Evolutionary conservation across 176 grass and related monocot genomes (phyloP).

Genomic region (Carex scoparia): DNA sequence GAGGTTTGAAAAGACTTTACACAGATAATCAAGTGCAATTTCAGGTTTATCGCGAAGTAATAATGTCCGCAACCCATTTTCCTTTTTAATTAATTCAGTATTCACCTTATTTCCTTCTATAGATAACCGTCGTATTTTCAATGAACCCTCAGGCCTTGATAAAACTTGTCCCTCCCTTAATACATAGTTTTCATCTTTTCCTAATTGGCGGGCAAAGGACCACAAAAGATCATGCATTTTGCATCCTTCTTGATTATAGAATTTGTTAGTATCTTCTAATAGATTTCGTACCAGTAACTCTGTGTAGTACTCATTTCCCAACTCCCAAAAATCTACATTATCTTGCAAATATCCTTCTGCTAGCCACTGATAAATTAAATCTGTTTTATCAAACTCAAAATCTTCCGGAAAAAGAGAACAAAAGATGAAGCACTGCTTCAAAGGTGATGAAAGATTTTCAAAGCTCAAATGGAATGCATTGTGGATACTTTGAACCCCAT

Average conservation of each 20-base stretch:
- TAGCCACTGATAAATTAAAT: constrained; percentile 8
- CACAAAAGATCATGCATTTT: constrained; percentile 8
- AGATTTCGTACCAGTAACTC: constrained; percentile 34
- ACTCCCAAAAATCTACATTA: not conserved
- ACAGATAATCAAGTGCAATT: not conserved
- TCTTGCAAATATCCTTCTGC: constrained; percentile 27
- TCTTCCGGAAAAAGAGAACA: constrained; percentile 37
- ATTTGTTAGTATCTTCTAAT: not conserved
- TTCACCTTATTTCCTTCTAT: too few species aligned
- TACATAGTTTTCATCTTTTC: not conserved
- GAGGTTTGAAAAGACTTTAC: not conserved
- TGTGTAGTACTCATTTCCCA: not conserved
- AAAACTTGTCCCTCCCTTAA: not conserved
- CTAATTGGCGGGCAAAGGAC: not conserved
- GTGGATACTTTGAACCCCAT: not conserved
- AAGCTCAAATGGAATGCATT: constrained; percentile 16
- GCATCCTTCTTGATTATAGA: not conserved
- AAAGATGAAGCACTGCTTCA: constrained; percentile 35
- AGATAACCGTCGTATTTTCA: not conserved
- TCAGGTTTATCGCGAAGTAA: not conserved
- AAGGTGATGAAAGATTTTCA: constrained; percentile 9
- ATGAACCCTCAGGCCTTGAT: rapidly evolving
- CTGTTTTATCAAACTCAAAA: not conserved
- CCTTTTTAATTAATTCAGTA: not conserved
- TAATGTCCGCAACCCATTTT: not conserved